phyloP scores from a whole-genome alignment of 192 early-diverging fungal genomes.

The Spizellomyces sp. region DNA sequence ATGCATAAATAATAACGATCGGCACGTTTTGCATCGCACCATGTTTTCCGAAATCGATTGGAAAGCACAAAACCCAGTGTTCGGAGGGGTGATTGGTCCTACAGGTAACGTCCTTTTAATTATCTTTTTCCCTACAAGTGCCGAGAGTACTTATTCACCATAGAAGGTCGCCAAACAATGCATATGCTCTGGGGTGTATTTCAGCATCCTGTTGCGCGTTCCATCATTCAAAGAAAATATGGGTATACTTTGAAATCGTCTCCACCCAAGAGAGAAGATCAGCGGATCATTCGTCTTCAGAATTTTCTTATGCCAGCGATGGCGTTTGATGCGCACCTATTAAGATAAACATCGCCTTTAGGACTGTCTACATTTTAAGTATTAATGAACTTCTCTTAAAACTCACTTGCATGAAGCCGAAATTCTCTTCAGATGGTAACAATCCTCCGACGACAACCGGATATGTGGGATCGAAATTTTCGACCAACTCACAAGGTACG shows the following conservation, averaged over 20 bases:
- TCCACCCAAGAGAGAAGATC: constrained; percentile 97
- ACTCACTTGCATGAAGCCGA: constrained; percentile 85
- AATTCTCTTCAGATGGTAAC: constrained; percentile 84
- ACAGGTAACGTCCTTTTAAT: background rate
- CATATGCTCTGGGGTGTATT: constrained; percentile 99
- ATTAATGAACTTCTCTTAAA: background rate
- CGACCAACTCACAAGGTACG: constrained; percentile 94
- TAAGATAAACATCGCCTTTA: background rate
- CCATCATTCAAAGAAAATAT: constrained; percentile 89
- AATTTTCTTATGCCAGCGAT: constrained; percentile 94
- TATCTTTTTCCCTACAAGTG: background rate
- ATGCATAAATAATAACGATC: background rate
- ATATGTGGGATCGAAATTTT: constrained; percentile 84
- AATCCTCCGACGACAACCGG: constrained; percentile 94
- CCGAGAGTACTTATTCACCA: constrained; percentile 45
- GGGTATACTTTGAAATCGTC: constrained; percentile 96
- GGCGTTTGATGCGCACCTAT: constrained; percentile 92
- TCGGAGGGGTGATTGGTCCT: constrained; percentile 92
- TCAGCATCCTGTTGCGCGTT: constrained; percentile 92
- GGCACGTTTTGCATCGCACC: constrained; percentile 12
- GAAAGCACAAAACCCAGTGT: constrained; percentile 94
- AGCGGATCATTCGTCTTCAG: constrained; percentile 98
- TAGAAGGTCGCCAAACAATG: constrained; percentile 96
- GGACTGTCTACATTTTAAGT: background rate
- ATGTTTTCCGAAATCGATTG: constrained; percentile 70